These are phyloP conservation scores for Monosporozyma unispora DNA, from an alignment of 805 yeast genomes.

Conservation along the genomic window DNA sequence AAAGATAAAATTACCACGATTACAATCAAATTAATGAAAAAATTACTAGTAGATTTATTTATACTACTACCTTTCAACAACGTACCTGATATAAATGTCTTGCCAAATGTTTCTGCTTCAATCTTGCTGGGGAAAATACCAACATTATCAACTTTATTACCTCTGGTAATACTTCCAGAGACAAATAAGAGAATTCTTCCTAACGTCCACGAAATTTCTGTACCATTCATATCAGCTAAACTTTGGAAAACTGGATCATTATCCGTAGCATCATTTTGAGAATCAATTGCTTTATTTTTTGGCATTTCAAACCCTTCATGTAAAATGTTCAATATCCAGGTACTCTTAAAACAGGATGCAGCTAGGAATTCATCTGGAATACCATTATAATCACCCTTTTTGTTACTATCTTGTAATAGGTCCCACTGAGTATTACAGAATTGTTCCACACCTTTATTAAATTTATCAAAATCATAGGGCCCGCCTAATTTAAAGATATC, in stretches of 20 bases:
- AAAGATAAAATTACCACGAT: neutral
- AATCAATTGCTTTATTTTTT: constrained; percentile 10
- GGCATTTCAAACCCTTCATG: constrained; percentile 94
- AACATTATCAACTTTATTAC: constrained; percentile 9
- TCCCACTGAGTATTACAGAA: constrained; percentile 78
- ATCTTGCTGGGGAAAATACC: constrained; percentile 25
- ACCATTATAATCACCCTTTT: constrained; percentile 48
- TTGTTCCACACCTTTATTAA: constrained; percentile 53
- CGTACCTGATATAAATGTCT: constrained; percentile 21
- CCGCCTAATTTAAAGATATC: constrained; percentile 88
- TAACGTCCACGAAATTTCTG: constrained; percentile 89
- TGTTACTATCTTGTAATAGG: constrained; percentile 39
- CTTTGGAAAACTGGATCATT: constrained; percentile 63
- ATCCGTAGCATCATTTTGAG: constrained; percentile 7
- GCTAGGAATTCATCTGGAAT: constrained; percentile 48
- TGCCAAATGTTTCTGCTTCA: constrained; percentile 13
- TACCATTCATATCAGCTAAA: constrained; percentile 69
- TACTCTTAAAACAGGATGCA: constrained; percentile 87
- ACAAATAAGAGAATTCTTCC: constrained; percentile 84
- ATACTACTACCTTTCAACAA: neutral
- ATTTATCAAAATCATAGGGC: constrained; percentile 65
- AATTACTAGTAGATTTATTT: neutral
- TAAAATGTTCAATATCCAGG: constrained; percentile 82
- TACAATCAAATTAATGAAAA: neutral
- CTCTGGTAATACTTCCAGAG: constrained; percentile 46